Evolutionary conservation across 73 alveolate genomes (phyloP).

Genomic region (Paramecium tetraurelia): DNA sequence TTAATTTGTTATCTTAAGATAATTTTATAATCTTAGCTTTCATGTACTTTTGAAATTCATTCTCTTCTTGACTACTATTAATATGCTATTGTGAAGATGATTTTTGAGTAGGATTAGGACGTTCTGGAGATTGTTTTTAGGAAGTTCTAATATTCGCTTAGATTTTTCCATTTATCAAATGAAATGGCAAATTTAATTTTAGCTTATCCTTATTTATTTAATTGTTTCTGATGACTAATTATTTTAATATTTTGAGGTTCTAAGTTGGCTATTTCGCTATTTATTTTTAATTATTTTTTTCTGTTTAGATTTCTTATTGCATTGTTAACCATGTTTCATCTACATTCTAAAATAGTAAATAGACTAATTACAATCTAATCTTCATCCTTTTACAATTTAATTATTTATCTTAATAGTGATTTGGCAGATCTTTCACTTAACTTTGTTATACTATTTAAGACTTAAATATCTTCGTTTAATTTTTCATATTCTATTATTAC

Average conservation of each 20-base stretch:
- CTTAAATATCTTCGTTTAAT: not conserved
- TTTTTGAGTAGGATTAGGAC: not conserved
- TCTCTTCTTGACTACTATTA: not conserved
- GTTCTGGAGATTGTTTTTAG: not conserved
- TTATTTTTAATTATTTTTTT: not conserved
- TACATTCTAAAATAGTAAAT: not conserved
- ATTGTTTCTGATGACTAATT: not conserved
- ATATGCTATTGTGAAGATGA: not conserved
- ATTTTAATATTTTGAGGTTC: not conserved
- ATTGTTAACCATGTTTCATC: not conserved
- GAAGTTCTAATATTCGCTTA: not conserved
- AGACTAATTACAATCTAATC: not conserved
- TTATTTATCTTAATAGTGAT: not conserved
- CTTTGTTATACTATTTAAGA: not conserved
- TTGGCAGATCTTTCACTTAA: not conserved
- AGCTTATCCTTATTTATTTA: not conserved
- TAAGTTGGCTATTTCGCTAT: not conserved
- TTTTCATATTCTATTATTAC: not conserved
- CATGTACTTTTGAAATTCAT: not conserved
- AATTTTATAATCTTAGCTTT: not conserved
- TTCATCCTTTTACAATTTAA: not conserved
- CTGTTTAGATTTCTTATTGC: not conserved
- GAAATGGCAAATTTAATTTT: not conserved
- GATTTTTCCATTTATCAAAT: not conserved
- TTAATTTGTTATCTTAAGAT: not conserved